Evolutionary conservation across 306 rosid species (phyloP).

Genomic region (Senna siamea): DNA sequence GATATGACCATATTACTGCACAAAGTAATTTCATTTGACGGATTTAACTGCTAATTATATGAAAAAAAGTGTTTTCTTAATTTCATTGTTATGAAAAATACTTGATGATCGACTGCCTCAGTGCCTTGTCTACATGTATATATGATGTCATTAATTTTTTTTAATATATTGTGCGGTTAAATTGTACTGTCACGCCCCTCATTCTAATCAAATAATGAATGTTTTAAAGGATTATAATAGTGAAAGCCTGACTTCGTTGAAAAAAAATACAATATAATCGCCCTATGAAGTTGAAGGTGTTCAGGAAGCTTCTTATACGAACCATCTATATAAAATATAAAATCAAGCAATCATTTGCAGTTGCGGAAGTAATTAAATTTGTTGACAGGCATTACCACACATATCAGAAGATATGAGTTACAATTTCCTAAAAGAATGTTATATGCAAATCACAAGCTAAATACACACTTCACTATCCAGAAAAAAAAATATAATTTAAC

Average conservation of each 20-base stretch:
- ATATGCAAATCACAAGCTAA: neutral
- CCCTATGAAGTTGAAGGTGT: slow-evolving; percentile 7
- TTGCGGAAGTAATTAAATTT: neutral
- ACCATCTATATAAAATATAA: slow-evolving; percentile 12
- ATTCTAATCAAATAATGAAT: slow-evolving; percentile 21
- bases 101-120: slow-evolving; percentile 18
- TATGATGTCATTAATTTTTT: slow-evolving; percentile 30
- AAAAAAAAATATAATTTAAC: neutral
- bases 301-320: slow-evolving; percentile 10
- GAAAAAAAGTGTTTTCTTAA: neutral
- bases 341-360: neutral
- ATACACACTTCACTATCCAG: neutral
- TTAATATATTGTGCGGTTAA: slow-evolving; percentile 30
- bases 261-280: slow-evolving; percentile 10
- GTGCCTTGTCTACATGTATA: slow-evolving; percentile 30
- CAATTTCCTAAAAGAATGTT: slow-evolving; percentile 35
- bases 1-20: slow-evolving; percentile 31
- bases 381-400: neutral
- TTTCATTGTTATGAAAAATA: neutral
- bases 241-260: slow-evolving; percentile 27
- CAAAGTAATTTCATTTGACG: slow-evolving; percentile 23
- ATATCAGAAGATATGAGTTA: neutral
- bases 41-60: slow-evolving; percentile 16
- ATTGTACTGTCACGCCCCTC: slow-evolving; percentile 45
- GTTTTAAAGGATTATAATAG: slow-evolving; percentile 21